Percentiles rank a stretch among this genome's conserved stretches.
These are phyloP conservation scores for Lasiodiplodia gonubiensis DNA, from an alignment of 2,329 filamentous ascomycete species.

Conservation along the genomic window DNA sequence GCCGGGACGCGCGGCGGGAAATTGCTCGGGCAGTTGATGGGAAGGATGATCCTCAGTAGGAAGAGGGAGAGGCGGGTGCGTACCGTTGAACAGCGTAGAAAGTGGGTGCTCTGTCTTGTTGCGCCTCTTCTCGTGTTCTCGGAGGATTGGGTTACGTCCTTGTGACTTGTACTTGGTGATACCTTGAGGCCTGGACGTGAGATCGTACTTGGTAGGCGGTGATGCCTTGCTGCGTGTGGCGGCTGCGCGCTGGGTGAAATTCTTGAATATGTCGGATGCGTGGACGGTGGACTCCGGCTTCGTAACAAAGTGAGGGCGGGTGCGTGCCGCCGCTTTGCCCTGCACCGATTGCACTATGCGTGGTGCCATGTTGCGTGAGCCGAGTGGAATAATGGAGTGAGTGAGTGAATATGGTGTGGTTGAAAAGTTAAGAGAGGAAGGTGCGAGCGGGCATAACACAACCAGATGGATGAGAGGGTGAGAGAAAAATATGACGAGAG, in stretches of 20 bases:
- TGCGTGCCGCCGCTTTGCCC: not conserved
- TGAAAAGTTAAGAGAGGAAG: not conserved
- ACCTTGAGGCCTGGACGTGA: slow-evolving; percentile 19
- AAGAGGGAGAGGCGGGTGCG: not conserved
- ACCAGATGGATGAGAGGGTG: not conserved
- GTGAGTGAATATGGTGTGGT: not conserved
- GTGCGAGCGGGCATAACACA: not conserved
- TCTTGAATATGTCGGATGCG: slow-evolving; percentile 15
- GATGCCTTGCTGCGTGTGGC: not conserved
- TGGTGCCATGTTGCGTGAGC: not conserved
- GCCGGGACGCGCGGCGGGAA: not conserved
- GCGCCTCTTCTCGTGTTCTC: slow-evolving; percentile 29
- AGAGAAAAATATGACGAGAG: slow-evolving; percentile 5
- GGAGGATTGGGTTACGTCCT: slow-evolving; percentile 2
- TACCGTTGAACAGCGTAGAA: slow-evolving; percentile 39
- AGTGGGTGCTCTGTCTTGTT: slow-evolving; percentile 36
- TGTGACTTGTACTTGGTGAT: not conserved
- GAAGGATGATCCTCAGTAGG: not conserved
- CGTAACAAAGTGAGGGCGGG: not conserved
- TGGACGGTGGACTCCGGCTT: not conserved
- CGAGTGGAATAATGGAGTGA: not conserved
- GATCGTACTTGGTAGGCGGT: slow-evolving; percentile 5
- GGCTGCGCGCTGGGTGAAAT: not conserved
- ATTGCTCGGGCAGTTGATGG: not conserved
- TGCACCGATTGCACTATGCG: not conserved